Percentiles rank a stretch among this genome's conserved stretches.
phyloP scores from a whole-genome alignment of 106 monocot species.

The Ottelia alismoides region DNA sequence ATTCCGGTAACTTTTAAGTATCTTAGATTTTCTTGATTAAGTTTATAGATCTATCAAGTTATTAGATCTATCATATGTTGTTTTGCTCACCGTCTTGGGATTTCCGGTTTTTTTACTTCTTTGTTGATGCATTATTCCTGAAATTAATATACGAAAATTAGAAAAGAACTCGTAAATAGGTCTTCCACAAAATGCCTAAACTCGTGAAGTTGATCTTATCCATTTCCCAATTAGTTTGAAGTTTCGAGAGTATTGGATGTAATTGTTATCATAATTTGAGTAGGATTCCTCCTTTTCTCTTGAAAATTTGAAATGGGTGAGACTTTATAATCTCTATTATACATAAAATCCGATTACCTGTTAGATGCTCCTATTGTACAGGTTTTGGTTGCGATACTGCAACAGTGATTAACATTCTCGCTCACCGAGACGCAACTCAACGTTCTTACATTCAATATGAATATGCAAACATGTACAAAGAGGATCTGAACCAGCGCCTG shows the following conservation, averaged over 20 bases:
- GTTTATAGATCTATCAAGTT: too few relatives aligned
- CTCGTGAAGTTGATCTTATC: neutral
- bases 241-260: too few relatives aligned
- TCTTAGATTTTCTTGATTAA: too few relatives aligned
- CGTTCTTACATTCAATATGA: constrained; percentile 65
- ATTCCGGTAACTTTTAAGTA: too few relatives aligned
- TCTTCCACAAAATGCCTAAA: neutral
- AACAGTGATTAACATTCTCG: constrained; percentile 37
- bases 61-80: too few relatives aligned
- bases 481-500: constrained; percentile 35
- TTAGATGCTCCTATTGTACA: constrained; percentile 5
- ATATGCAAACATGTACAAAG: constrained; percentile 45
- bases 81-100: too few relatives aligned
- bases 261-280: too few relatives aligned
- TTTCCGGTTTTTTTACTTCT: too few relatives aligned
- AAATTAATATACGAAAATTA: too few relatives aligned
- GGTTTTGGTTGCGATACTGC: constrained; percentile 55
- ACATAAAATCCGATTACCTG: neutral
- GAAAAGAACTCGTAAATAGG: too few relatives aligned
- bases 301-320: neutral
- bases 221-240: neutral
- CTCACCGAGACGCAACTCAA: constrained; percentile 55
- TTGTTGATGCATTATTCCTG: too few relatives aligned
- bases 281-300: too few relatives aligned
- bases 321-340: neutral